Evolutionary conservation across 78 protist genomes (phyloP).

Genomic region (Dictyostelium citrinum): DNA sequence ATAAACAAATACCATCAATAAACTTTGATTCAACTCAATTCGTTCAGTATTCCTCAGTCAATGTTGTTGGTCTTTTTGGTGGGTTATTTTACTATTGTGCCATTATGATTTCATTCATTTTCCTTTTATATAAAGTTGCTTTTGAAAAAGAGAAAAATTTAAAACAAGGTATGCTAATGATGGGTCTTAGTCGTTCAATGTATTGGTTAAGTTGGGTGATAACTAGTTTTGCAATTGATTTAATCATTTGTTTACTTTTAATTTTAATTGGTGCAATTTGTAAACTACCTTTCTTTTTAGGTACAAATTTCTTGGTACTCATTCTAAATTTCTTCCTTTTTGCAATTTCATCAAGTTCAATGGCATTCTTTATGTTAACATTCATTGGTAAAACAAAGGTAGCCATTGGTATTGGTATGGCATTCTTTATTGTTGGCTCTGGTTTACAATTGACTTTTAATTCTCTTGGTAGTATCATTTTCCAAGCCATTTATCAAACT

Average conservation of each 20-base stretch:
- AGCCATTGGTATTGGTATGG: slow-evolving; percentile 78
- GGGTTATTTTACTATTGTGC: slow-evolving; percentile 70
- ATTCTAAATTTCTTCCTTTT: slow-evolving; percentile 47
- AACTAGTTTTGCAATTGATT: slow-evolving; percentile 3
- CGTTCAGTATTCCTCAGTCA: background rate
- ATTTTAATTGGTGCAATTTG: slow-evolving; percentile 45
- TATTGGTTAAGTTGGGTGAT: slow-evolving; percentile 76
- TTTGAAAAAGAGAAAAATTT: slow-evolving; percentile 62
- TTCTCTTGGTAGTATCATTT: slow-evolving; percentile 5
- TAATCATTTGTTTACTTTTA: slow-evolving; percentile 21
- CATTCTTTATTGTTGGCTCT: slow-evolving; percentile 59
- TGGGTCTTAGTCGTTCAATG: slow-evolving; percentile 62
- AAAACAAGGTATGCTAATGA: slow-evolving; percentile 67
- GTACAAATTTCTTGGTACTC: slow-evolving; percentile 51
- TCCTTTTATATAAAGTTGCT: slow-evolving; percentile 32
- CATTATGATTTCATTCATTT: slow-evolving; percentile 61
- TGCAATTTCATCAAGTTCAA: slow-evolving; percentile 21
- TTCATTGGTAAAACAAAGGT: slow-evolving; percentile 51
- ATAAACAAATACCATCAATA: background rate
- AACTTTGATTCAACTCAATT: background rate
- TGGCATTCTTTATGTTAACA: slow-evolving; percentile 44
- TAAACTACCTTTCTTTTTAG: slow-evolving; percentile 41
- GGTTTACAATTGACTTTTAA: slow-evolving; percentile 37
- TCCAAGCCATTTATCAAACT: slow-evolving; percentile 24
- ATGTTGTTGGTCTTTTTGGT: background rate